A percentile compares a stretch with the other conserved stretches of the same genome.
phyloP scores from a whole-genome alignment of 345 rosid species.

The Syzygium jambos region DNA sequence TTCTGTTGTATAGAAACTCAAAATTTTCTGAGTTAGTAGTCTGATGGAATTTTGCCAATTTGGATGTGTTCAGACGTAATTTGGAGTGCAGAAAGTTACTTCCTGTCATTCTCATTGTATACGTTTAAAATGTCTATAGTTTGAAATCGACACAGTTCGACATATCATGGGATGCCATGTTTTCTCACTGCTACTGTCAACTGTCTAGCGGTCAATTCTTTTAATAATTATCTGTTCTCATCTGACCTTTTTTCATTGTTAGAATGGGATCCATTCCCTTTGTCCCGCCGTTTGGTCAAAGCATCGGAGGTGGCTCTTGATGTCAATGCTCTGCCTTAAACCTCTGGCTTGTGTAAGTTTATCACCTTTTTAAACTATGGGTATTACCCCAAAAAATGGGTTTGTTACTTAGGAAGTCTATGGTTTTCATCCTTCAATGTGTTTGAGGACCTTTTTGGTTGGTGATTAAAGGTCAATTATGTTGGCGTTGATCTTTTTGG shows the following conservation, averaged over 20 bases:
- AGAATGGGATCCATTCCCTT: conserved; percentile 95
- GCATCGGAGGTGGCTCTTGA: conserved; percentile 93
- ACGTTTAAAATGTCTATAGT: background rate
- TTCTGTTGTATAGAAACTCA: background rate
- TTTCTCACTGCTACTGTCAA: background rate
- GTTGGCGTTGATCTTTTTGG: background rate
- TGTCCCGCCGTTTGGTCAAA: conserved; percentile 99
- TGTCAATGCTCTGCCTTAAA: conserved; percentile 95
- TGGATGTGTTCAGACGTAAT: background rate
- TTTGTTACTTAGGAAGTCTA: background rate
- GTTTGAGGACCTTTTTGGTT: background rate
- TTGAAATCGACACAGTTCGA: background rate
- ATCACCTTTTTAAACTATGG: background rate
- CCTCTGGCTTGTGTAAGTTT: conserved; percentile 85
- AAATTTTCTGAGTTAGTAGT: background rate
- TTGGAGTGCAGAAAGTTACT: background rate
- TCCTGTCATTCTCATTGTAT: background rate
- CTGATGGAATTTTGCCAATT: background rate
- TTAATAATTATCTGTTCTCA: background rate
- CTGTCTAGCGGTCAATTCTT: background rate
- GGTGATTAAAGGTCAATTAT: background rate
- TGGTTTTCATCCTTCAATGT: background rate
- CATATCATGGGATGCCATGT: background rate
- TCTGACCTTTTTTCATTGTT: conserved; percentile 9
- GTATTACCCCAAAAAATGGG: background rate